A percentile compares a stretch with the other conserved stretches of the same genome.
These are phyloP conservation scores for Paramecium pentaurelia DNA, from an alignment of 73 alveolate species.

Conservation along the genomic window DNA sequence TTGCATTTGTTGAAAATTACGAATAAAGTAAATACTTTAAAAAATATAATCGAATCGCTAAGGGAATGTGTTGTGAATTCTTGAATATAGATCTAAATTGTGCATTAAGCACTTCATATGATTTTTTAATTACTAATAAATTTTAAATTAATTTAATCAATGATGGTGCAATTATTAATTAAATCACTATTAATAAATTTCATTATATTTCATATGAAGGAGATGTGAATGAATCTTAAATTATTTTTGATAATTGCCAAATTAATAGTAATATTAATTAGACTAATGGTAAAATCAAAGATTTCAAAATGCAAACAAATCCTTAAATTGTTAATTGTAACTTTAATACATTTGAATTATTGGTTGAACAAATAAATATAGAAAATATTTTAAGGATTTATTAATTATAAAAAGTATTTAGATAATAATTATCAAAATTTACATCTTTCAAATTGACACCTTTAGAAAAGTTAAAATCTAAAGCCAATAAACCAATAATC, in stretches of 20 bases:
- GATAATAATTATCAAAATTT: not conserved
- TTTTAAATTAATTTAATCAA: not conserved
- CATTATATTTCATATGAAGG: not conserved
- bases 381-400: not conserved
- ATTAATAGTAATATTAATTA: not conserved
- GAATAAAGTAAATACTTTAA: slow-evolving; percentile 26
- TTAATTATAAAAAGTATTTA: not conserved
- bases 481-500: not conserved
- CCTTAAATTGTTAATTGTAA: not conserved
- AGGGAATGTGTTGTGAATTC: slow-evolving; percentile 13
- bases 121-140: not conserved
- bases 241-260: not conserved
- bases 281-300: not conserved
- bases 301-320: not conserved
- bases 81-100: not conserved
- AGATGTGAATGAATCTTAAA: not conserved
- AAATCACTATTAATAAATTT: not conserved
- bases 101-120: not conserved
- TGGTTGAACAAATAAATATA: not conserved
- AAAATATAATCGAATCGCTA: not conserved
- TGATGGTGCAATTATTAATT: not conserved
- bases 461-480: not conserved
- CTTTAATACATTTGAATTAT: not conserved
- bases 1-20: not conserved
- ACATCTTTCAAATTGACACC: not conserved